These are phyloP conservation scores for Pezicula rhizophila DNA, from an alignment of 2,329 filamentous ascomycete species.

Conservation along the genomic window DNA sequence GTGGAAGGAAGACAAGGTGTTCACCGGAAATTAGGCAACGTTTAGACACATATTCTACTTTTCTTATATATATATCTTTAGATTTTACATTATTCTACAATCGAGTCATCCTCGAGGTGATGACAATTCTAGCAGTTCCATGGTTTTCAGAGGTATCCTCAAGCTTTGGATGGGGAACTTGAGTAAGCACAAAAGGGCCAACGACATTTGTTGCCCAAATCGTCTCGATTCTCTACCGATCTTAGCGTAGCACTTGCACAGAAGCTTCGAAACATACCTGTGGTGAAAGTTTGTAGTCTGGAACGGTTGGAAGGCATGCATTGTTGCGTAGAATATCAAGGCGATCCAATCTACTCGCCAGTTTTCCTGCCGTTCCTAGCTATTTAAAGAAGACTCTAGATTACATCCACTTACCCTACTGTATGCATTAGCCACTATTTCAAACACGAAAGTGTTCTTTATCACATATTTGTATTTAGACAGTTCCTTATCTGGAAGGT, in stretches of 20 bases:
- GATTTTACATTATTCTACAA: no score
- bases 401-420: no score
- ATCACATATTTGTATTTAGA: no score
- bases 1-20: constrained; percentile 25
- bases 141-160: constrained; percentile 10
- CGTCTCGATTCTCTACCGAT: constrained; percentile 13
- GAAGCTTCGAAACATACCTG: neutral
- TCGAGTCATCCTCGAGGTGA: no score
- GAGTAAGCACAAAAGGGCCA: constrained; percentile 15
- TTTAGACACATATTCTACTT: no score
- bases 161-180: constrained; percentile 11
- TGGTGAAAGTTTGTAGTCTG: constrained; percentile 19
- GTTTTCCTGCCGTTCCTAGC: constrained; percentile 11
- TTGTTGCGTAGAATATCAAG: constrained; percentile 29
- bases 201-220: constrained; percentile 15
- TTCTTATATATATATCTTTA: no score
- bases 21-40: no score
- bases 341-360: constrained; percentile 18
- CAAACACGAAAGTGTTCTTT: no score
- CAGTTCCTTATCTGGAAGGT: no score
- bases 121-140: constrained; percentile 11
- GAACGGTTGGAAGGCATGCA: constrained; percentile 23
- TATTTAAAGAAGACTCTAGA: no score
- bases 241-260: neutral
- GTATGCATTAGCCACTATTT: no score